A percentile compares a stretch with the other conserved stretches of the same genome.
phyloP scores from a whole-genome alignment of 441 rosid species.

The Cnidoscolus chayamansa region DNA sequence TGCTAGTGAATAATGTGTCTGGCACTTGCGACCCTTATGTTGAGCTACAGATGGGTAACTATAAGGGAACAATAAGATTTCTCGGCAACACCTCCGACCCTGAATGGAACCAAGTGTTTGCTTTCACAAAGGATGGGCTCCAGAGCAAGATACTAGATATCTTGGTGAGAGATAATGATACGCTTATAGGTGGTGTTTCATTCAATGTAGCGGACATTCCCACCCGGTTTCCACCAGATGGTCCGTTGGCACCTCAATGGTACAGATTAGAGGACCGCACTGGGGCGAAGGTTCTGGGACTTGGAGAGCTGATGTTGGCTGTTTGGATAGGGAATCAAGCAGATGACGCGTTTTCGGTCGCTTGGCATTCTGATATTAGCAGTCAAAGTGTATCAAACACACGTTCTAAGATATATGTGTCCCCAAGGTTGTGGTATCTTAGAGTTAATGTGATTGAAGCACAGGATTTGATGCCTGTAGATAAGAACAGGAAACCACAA shows the following conservation, averaged over 20 bases:
- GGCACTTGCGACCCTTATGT: slow-evolving; percentile 25
- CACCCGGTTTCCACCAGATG: slow-evolving; percentile 38
- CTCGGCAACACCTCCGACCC: slow-evolving; percentile 31
- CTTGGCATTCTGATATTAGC: slow-evolving; percentile 42
- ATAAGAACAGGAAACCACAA: slow-evolving; percentile 36
- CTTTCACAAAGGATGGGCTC: slow-evolving; percentile 39
- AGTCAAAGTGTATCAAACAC: slow-evolving; percentile 24
- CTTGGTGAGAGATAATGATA: slow-evolving; percentile 27
- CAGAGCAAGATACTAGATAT: slow-evolving; percentile 35
- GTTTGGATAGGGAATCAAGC: slow-evolving; percentile 55
- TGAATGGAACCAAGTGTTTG: slow-evolving; percentile 49
- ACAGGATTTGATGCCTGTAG: slow-evolving; percentile 40
- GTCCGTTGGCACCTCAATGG: slow-evolving; percentile 56
- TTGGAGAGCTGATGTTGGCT: slow-evolving; percentile 45
- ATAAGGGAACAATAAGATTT: slow-evolving; percentile 22
- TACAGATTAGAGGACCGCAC: slow-evolving; percentile 34
- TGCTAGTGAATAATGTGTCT: slow-evolving; percentile 21
- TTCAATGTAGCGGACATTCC: slow-evolving; percentile 37
- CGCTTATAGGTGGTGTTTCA: slow-evolving; percentile 33
- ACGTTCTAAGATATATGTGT: slow-evolving; percentile 44
- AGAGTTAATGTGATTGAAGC: slow-evolving; percentile 44
- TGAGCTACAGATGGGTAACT: slow-evolving; percentile 32
- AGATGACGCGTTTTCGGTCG: slow-evolving; percentile 39
- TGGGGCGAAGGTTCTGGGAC: slow-evolving; percentile 29
- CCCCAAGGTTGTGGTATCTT: slow-evolving; percentile 48